Evolutionary conservation across 805 yeast species (phyloP), one percentile per base, ranked within the genome.

Genomic region (Ogataea corticis): DNA sequence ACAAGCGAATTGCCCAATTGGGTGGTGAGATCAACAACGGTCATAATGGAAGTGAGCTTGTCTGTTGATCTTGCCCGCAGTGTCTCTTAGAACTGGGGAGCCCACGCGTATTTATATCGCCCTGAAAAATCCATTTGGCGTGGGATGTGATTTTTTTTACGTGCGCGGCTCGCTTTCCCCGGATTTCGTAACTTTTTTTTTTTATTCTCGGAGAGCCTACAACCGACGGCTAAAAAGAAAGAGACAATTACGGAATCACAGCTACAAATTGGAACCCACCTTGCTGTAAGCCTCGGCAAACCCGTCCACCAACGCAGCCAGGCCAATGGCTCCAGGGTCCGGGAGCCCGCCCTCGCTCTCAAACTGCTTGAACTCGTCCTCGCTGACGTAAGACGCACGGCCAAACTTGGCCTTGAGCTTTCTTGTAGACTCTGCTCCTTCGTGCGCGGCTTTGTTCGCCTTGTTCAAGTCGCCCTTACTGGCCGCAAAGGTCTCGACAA

Each of bases 291-390:
- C 62, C 5, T 52, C 56, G 33, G 61, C 61, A 52, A 63, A 56
- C 3, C 69, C 70, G 14, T 54, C 56, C 25, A 66, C 45, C 17
- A 66, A 45, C 3, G 67, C 68, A 17, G 68, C 85, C 18, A 91
- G 69, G 3, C 97, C 97, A 46, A 88, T 80, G 2, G 97, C 97
- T 52, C 98, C 97, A 4, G 98, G 97, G 58, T 91, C 98, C 1
- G 96, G 96, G 25, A 90, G 73, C n/a, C 86, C 87, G 19, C 87
- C 89, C 58, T 74, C 75, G 32, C 71, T 73, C 32, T 67, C 74
- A 41, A 70, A 73, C 35, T 65, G 66, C 44, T 71, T 68, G 55
- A 82, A 75, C 42, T 78, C 85, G 11, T 74, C 80, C 48, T 79
- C 80, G 50, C 75, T 73, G 21, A 91, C 97, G 62, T 91, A 92